phyloP scores from a whole-genome alignment of 306 rosid species.

The Citrullus amarus region DNA sequence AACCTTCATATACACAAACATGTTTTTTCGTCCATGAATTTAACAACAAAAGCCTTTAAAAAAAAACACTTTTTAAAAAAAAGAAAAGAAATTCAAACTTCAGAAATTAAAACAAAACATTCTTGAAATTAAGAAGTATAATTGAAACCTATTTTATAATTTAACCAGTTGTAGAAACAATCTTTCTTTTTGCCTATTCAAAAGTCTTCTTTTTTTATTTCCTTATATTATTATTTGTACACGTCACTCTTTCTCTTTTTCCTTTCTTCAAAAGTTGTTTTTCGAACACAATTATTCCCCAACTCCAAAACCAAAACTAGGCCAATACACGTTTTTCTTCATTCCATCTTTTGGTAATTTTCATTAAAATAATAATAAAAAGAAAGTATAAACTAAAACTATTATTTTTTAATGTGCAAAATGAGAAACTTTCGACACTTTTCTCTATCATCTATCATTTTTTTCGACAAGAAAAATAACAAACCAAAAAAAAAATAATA shows the following conservation, averaged over 20 bases:
- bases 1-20: too few relatives aligned
- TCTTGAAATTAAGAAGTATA: too few relatives aligned
- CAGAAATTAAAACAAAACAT: too few relatives aligned
- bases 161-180: not conserved
- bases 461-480: not conserved
- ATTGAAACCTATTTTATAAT: too few relatives aligned
- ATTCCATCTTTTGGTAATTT: not conserved
- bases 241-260: not conserved
- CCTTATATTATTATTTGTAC: not conserved
- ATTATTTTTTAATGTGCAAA: slow-evolving; percentile 1
- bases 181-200: not conserved
- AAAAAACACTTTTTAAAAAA: too few relatives aligned
- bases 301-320: too few relatives aligned
- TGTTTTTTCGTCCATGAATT: too few relatives aligned
- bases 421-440: not conserved
- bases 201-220: not conserved
- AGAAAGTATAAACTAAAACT: not conserved
- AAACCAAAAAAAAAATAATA: not conserved
- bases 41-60: too few relatives aligned
- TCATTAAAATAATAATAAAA: not conserved
- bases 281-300: not conserved
- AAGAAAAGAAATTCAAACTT: too few relatives aligned
- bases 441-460: not conserved
- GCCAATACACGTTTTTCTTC: not conserved
- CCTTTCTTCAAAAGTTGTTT: not conserved